phyloP scores from a whole-genome alignment of 179 eudicot species.

The Beta macrorhiza region DNA sequence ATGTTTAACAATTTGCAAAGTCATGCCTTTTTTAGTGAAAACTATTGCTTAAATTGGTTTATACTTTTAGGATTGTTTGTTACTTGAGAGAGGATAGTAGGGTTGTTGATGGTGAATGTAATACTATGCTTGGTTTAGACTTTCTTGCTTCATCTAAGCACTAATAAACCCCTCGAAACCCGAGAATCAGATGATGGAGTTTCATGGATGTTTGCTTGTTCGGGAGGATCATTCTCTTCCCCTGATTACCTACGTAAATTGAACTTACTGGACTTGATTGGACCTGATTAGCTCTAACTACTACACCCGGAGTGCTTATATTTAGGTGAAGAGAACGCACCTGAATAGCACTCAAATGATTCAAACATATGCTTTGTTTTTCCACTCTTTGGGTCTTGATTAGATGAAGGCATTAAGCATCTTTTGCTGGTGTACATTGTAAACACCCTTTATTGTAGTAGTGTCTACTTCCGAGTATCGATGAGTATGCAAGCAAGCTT shows the following conservation, averaged over 20 bases:
- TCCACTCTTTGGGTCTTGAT: neutral
- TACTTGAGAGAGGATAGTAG: neutral
- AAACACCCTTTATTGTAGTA: neutral
- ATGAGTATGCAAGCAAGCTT: neutral
- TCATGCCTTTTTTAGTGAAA: neutral
- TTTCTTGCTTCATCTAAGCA: neutral
- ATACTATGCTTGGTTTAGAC: neutral
- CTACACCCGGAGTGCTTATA: too few relatives aligned
- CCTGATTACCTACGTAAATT: neutral
- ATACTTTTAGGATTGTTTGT: neutral
- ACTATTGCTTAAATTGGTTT: neutral
- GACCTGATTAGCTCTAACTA: too few relatives aligned
- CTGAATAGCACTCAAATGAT: neutral
- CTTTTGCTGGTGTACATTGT: neutral
- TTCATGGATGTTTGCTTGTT: neutral
- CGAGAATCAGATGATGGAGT: neutral
- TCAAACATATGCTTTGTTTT: neutral
- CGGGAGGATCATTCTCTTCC: too few relatives aligned
- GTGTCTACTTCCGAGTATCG: neutral
- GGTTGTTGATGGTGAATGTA: neutral
- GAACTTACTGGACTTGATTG: neutral
- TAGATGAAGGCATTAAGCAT: neutral
- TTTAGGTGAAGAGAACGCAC: too few relatives aligned
- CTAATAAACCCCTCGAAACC: neutral
- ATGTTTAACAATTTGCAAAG: neutral